Conservation (phyloP, 257 asterid genomes). For the Fraxinus pennsylvanica region DNA sequence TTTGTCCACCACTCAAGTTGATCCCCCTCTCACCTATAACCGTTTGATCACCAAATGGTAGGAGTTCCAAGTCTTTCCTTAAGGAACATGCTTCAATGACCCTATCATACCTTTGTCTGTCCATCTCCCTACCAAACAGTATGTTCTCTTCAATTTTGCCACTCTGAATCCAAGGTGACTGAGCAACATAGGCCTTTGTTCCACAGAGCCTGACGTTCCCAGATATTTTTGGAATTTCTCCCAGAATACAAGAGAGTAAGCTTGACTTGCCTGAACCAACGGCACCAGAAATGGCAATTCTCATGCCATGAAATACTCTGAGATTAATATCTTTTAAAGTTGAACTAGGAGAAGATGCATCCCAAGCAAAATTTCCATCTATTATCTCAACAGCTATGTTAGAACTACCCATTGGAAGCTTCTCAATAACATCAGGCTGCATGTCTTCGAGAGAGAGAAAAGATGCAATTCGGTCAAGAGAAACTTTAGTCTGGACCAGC, state of each 20-base stretch:
- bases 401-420: constrained; percentile 40
- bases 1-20: constrained; percentile 37
- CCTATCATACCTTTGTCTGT: neutral
- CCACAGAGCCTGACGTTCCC: constrained; percentile 24
- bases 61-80: constrained; percentile 11
- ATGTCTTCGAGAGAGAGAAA: neutral
- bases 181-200: constrained; percentile 17
- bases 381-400: constrained; percentile 46
- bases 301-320: constrained; percentile 50
- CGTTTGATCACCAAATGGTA: constrained; percentile 4
- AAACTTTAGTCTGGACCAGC: constrained; percentile 61
- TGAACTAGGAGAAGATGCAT: constrained; percentile 33
- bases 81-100: constrained; percentile 13
- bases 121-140: constrained; percentile 13
- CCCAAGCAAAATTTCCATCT: constrained; percentile 53
- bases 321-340: constrained; percentile 40
- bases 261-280: constrained; percentile 67
- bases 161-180: constrained; percentile 19
- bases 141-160: constrained; percentile 14
- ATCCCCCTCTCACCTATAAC: constrained; percentile 32
- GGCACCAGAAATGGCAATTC: constrained; percentile 56
- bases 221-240: constrained; percentile 51
- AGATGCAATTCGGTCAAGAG: constrained; percentile 45
- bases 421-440: neutral
- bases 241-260: constrained; percentile 56